Evolutionary conservation across 2,329 filamentous ascomycete genomes (phyloP).

Genomic region (Ceratocystis destructans): DNA sequence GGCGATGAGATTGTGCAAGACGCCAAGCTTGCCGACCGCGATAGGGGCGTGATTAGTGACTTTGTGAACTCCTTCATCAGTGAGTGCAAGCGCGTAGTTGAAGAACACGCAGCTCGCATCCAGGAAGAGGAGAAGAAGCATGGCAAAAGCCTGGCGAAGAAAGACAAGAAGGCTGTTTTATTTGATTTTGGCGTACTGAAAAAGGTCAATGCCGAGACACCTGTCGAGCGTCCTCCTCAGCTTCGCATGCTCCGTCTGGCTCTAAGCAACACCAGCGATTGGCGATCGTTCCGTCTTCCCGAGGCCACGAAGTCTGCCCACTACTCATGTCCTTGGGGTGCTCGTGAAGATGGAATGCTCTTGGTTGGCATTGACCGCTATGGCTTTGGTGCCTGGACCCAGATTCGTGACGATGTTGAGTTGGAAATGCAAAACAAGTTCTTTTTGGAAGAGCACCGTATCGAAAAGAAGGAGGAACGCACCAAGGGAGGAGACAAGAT

Average conservation of each 20-base stretch:
- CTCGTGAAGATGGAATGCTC: constrained; percentile 92
- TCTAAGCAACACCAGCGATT: constrained; percentile 53
- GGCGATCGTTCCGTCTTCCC: constrained; percentile 67
- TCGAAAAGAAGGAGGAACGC: constrained; percentile 91
- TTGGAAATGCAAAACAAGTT: constrained; percentile 80
- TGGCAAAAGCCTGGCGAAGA: constrained; percentile 79
- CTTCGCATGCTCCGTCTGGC: constrained; percentile 71
- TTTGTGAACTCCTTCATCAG: constrained; percentile 63
- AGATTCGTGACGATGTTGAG: constrained; percentile 83
- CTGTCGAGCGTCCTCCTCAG: constrained; percentile 79
- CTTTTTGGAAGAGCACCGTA: constrained; percentile 94
- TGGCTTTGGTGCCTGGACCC: constrained; percentile 88
- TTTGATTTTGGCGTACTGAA: constrained; percentile 91
- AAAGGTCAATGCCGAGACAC: constrained; percentile 89
- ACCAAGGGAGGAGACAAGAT: constrained; percentile 63
- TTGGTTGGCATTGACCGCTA: constrained; percentile 85
- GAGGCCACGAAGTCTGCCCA: constrained; percentile 86
- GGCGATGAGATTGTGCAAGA: constrained; percentile 77
- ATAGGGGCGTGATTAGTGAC: constrained; percentile 62
- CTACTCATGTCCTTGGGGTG: constrained; percentile 85
- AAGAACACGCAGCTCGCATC: constrained; percentile 55
- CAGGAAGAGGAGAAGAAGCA: constrained; percentile 69
- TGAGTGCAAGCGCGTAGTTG: constrained; percentile 44
- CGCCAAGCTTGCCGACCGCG: constrained; percentile 69
- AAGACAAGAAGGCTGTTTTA: constrained; percentile 91